phyloP scores from a whole-genome alignment of 2,329 filamentous ascomycete species.

The Diaporthe ilicicola region DNA sequence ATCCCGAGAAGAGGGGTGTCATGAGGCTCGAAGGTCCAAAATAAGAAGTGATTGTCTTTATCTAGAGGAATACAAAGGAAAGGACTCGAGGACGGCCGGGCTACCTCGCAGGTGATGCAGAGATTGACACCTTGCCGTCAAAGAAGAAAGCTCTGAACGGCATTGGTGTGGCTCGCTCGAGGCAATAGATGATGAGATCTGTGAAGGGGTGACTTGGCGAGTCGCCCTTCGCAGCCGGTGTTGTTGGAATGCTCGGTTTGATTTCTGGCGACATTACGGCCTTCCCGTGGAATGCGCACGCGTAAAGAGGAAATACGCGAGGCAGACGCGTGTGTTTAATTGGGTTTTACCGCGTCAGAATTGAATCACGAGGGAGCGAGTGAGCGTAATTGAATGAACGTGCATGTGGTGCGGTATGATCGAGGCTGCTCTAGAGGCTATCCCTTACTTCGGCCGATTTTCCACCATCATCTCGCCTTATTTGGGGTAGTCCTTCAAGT shows the following conservation, averaged over 20 bases:
- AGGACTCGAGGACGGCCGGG: neutral
- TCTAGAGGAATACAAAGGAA: conserved; percentile 23
- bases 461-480: conserved; percentile 42
- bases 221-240: conserved; percentile 9
- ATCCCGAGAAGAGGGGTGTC: conserved; percentile 17
- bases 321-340: conserved; percentile 29
- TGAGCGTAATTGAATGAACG: conserved; percentile 14
- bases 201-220: conserved; percentile 17
- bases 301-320: conserved; percentile 22
- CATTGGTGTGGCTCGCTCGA: conserved; percentile 21
- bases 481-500: conserved; percentile 83
- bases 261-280: neutral
- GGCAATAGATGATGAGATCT: conserved; percentile 21
- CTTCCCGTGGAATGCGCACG: conserved; percentile 27
- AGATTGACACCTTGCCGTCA: conserved; percentile 9
- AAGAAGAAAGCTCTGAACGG: conserved; percentile 5
- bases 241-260: conserved; percentile 27
- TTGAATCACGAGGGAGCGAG: conserved; percentile 14
- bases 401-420: conserved; percentile 14
- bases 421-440: conserved; percentile 23
- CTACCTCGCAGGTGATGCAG: neutral
- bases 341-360: conserved; percentile 24
- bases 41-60: conserved; percentile 25
- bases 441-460: conserved; percentile 31
- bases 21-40: conserved; percentile 9